Conservation (phyloP, 2,329 filamentous ascomycete species). For the Coccinonectria pachysandricola region DNA sequence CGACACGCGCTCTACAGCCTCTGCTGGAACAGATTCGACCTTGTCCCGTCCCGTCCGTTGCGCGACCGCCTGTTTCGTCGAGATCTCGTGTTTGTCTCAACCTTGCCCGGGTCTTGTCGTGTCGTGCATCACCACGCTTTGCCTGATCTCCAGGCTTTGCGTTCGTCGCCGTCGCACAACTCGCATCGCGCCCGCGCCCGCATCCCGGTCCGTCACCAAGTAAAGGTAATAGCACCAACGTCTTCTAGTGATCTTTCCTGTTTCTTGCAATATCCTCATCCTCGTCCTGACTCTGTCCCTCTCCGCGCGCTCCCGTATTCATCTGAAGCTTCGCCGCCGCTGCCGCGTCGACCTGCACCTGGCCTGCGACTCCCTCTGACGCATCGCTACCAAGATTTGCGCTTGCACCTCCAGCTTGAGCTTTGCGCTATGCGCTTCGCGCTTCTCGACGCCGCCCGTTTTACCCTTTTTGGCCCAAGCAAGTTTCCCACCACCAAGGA, state of each 20-base stretch:
- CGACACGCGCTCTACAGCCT: conserved; percentile 7
- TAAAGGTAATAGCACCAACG: conserved; percentile 14
- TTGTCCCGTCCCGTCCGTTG: too few relatives aligned
- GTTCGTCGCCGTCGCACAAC: conserved; percentile 15
- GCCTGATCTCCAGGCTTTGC: conserved; percentile 10
- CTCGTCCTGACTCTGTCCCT: too few relatives aligned
- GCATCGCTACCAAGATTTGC: too few relatives aligned
- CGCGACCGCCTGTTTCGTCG: conserved; percentile 12
- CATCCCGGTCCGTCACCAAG: conserved; percentile 15
- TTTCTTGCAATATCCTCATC: conserved; percentile 4
- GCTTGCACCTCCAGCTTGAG: conserved; percentile 4
- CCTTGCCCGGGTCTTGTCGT: conserved; percentile 4
- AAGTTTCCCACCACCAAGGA: background rate
- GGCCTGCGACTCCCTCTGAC: conserved; percentile 11
- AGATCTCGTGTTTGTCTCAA: too few relatives aligned
- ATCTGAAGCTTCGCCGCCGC: conserved; percentile 6
- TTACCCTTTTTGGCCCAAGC: too few relatives aligned
- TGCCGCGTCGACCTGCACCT: conserved; percentile 4
- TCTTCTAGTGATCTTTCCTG: conserved; percentile 5
- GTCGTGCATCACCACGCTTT: conserved; percentile 9
- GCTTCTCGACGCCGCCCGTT: too few relatives aligned
- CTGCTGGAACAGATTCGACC: too few relatives aligned
- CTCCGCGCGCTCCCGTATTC: too few relatives aligned
- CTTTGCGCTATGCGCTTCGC: conserved; percentile 10
- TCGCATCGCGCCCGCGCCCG: conserved; percentile 16